These are phyloP conservation scores for Heterobasidion irregulare DNA, from an alignment of 1,284 basidiomycete species.

Conservation along the genomic window DNA sequence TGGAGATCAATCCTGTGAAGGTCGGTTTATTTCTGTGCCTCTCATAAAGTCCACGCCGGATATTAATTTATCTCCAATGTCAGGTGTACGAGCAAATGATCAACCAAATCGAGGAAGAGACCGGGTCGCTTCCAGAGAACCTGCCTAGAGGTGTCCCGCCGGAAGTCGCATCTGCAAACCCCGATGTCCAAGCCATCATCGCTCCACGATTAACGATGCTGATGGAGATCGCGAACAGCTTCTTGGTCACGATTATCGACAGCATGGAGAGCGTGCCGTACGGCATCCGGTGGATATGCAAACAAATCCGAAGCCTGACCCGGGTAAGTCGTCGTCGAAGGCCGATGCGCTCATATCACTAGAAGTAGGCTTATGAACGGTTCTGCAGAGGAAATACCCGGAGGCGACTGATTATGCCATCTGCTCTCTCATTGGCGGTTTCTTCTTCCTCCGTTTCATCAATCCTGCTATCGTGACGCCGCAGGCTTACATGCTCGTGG, in stretches of 20 bases:
- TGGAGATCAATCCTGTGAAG: conserved; percentile 98
- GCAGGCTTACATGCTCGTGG: conserved; percentile 99
- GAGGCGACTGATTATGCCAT: conserved; percentile 97
- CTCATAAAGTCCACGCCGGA: not conserved
- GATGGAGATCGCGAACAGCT: conserved; percentile 98
- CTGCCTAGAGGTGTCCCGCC: conserved; percentile 89
- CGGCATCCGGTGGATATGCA: conserved; percentile 99
- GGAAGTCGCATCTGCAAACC: conserved; percentile 88
- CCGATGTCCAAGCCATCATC: conserved; percentile 96
- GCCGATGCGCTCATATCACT: not conserved
- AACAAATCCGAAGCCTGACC: conserved; percentile 95
- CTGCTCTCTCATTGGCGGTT: conserved; percentile 96
- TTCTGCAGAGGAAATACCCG: conserved; percentile 86
- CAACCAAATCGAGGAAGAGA: conserved; percentile 95
- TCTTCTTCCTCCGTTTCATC: conserved; percentile 99
- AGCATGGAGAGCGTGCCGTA: conserved; percentile 97
- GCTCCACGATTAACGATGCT: conserved; percentile 94
- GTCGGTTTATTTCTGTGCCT: conserved; percentile 30
- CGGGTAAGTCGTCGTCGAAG: conserved; percentile 46
- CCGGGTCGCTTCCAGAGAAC: conserved; percentile 82
- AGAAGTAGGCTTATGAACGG: not conserved
- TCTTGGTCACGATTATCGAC: conserved; percentile 96
- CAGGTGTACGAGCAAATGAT: conserved; percentile 98
- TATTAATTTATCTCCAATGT: not conserved
- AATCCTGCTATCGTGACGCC: conserved; percentile 99